These are phyloP conservation scores for Candida sp. DNA, from an alignment of 1,139 yeast species.

Conservation along the genomic window DNA sequence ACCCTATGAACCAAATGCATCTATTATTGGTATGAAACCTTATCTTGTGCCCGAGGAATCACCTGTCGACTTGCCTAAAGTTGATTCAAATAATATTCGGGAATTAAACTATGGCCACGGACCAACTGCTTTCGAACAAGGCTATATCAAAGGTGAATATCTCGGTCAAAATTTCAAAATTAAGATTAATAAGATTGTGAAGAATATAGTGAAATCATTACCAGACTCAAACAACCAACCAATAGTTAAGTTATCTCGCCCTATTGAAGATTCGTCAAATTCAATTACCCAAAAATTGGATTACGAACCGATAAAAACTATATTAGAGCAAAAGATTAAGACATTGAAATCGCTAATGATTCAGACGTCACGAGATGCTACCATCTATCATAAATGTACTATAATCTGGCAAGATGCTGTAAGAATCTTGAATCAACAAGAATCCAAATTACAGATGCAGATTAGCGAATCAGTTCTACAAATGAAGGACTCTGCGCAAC, in stretches of 20 bases:
- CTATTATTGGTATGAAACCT: conserved; percentile 26
- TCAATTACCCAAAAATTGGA: conserved; percentile 31
- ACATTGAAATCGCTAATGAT: conserved; percentile 25
- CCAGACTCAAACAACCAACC: conserved; percentile 3
- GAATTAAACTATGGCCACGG: conserved; percentile 21
- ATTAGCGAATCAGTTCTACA: conserved; percentile 14
- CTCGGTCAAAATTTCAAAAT: conserved; percentile 24
- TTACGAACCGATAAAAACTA: conserved; percentile 28
- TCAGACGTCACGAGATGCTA: conserved; percentile 24
- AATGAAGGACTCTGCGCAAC: not conserved
- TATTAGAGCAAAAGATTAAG: conserved; percentile 25
- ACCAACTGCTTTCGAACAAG: conserved; percentile 31
- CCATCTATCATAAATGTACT: conserved; percentile 25
- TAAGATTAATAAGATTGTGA: conserved; percentile 13
- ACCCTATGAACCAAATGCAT: not conserved
- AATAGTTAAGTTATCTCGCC: not conserved
- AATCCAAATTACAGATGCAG: conserved; percentile 17
- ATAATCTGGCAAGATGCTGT: conserved; percentile 38
- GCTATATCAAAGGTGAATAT: conserved; percentile 31
- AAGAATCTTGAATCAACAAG: conserved; percentile 23
- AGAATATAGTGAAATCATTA: conserved; percentile 6
- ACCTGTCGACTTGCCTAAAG: not conserved
- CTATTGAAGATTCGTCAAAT: conserved; percentile 31
- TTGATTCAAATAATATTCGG: not conserved
- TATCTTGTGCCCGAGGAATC: conserved; percentile 14